phyloP scores from a whole-genome alignment of 495 filamentous ascomycete species.

The Aspergillus panamensis region DNA sequence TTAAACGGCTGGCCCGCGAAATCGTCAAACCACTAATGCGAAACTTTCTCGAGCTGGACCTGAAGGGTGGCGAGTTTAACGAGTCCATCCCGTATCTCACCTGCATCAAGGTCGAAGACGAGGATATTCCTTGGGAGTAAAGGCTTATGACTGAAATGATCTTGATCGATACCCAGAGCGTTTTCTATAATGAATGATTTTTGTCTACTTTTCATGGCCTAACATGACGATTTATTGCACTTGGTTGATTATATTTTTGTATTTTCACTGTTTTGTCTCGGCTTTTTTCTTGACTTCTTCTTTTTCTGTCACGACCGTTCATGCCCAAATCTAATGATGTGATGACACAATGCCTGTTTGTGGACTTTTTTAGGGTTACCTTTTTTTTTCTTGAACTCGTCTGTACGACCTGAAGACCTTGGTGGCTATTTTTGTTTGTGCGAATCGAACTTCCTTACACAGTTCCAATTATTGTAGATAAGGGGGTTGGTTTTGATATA shows the following conservation, averaged over 20 bases:
- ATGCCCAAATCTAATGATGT: slow-evolving; percentile 10
- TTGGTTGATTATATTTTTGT: background rate
- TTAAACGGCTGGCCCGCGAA: slow-evolving; percentile 77
- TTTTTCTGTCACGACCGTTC: slow-evolving; percentile 3
- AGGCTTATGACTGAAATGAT: slow-evolving; percentile 15
- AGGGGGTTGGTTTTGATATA: slow-evolving; percentile 8
- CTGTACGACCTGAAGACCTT: slow-evolving; percentile 2
- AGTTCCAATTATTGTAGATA: background rate
- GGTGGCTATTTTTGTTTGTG: slow-evolving; percentile 1
- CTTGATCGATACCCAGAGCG: slow-evolving; percentile 8
- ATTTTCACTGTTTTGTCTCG: slow-evolving; percentile 1
- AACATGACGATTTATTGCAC: slow-evolving; percentile 5
- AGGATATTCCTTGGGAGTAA: slow-evolving; percentile 74
- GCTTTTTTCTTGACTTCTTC: slow-evolving; percentile 4
- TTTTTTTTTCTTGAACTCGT: background rate
- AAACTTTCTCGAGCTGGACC: slow-evolving; percentile 73
- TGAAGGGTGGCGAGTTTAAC: slow-evolving; percentile 44
- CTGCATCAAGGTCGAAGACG: slow-evolving; percentile 71
- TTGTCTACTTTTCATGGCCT: slow-evolving; percentile 2
- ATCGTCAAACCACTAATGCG: slow-evolving; percentile 83
- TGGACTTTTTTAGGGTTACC: background rate
- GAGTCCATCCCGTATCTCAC: slow-evolving; percentile 67
- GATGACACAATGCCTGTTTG: slow-evolving; percentile 11
- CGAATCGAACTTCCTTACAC: background rate
- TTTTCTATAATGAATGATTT: background rate